Conservation (phyloP, 805 yeast species). For the Candida berthetii region DNA sequence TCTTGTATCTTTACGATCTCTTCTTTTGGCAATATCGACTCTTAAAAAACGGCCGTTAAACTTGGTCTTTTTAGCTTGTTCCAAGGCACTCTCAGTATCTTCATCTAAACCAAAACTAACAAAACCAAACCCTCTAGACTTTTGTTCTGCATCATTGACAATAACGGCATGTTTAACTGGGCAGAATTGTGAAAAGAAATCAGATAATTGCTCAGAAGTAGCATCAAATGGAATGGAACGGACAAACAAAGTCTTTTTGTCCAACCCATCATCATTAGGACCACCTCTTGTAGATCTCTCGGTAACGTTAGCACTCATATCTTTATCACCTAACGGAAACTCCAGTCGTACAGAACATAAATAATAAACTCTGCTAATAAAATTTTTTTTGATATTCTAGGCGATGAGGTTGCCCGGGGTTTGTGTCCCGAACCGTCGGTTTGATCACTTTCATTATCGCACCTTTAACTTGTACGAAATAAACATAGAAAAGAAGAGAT, state of each 20-base stretch:
- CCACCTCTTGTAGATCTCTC: background rate
- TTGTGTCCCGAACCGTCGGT: background rate
- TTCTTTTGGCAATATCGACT: conserved; percentile 86
- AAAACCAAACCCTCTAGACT: conserved; percentile 93
- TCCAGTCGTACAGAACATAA: no score
- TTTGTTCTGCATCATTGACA: conserved; percentile 69
- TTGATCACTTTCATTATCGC: background rate
- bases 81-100: conserved; percentile 74
- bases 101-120: conserved; percentile 84
- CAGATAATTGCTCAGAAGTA: conserved; percentile 74
- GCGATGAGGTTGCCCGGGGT: background rate
- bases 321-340: background rate
- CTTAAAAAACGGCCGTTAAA: conserved; percentile 62
- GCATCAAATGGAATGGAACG: conserved; percentile 79
- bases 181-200: conserved; percentile 83
- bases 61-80: conserved; percentile 56
- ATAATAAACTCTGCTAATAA: background rate
- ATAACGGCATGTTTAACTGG: conserved; percentile 95
- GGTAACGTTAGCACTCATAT: background rate
- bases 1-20: conserved; percentile 55
- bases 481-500: no score
- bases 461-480: no score
- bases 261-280: conserved; percentile 23
- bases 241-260: conserved; percentile 66
- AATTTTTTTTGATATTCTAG: background rate